Base-by-base conservation (phyloP, 2,329 filamentous ascomycete species). In the Ascosphaera pollenicola region DNA sequence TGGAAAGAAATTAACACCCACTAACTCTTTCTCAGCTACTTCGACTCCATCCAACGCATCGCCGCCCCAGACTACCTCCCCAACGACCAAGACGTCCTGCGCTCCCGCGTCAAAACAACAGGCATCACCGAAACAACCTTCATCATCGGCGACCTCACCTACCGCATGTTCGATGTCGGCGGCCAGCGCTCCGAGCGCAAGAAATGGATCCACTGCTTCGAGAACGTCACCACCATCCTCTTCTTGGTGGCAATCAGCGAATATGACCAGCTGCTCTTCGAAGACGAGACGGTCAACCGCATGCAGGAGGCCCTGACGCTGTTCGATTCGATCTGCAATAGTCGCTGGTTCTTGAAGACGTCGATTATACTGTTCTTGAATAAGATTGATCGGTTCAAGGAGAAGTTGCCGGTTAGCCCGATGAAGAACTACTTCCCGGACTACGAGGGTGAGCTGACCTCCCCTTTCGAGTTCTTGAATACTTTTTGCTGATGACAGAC, bases 121-220 rank as follows among this genome's bases (percentile, higher is more conserved):
- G 85, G 85, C 75, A 93, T 94, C 55, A 93, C 84, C 24, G 84
- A 93, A 64, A 94, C 85, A 17, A 89, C 81, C 24, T 93, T 94
- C 63, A 89, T 89, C 57, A 92, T 92, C 48, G 84, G 83, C 48
- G 81, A 93, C 52, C 67, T 94, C 47, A 93, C 84, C 42, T 94
- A 93, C 66, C 75, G 84, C 48, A 93, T 94, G 85, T 93, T 93
- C 62, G 85, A 94, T 53, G 85, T 94, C 36, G 85, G 85, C 69
- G 87, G 85, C 47, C 85, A 93, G 62, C 74, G 85, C 57, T 93
- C 83, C 5, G 85, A 94, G 63, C 77, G 85, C 57, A 94, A 94
- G 78, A 94, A 94, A 73, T 94, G 85, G 85, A 94, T 94, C 51
- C 85, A 94, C 66, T 93, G 85, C 65, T 94, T 94, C 61, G 85